phyloP scores from a whole-genome alignment of 768 basidiomycete species.

The Russula lepida region DNA sequence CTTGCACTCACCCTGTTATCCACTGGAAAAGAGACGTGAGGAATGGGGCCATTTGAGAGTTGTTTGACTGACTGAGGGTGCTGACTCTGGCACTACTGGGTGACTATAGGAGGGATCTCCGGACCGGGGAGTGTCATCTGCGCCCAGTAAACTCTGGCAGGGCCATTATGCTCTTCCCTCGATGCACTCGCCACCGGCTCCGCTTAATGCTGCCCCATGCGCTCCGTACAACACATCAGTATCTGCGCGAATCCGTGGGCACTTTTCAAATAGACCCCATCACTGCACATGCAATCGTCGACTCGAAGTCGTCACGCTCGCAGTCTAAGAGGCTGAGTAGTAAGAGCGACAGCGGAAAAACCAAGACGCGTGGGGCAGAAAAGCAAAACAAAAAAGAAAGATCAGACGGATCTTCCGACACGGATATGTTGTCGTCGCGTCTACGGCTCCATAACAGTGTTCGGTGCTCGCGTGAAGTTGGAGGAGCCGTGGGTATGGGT shows the following conservation, averaged over 20 bases:
- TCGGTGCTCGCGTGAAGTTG: background rate
- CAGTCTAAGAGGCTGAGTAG: too few relatives aligned
- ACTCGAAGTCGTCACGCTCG: background rate
- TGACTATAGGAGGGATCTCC: background rate
- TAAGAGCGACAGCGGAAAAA: background rate
- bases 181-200: background rate
- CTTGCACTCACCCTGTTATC: conserved; percentile 39
- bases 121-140: background rate
- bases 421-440: background rate
- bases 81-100: too few relatives aligned
- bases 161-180: conserved; percentile 5
- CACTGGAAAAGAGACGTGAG: conserved; percentile 44
- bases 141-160: background rate
- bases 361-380: background rate
- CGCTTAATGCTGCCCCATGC: background rate
- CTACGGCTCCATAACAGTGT: background rate
- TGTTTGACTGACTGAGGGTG: background rate
- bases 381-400: background rate
- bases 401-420: background rate
- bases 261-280: background rate
- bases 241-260: background rate
- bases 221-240: background rate
- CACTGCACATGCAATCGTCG: background rate
- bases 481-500: background rate
- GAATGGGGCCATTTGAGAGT: conserved; percentile 11